Conservation (phyloP, 2,329 filamentous ascomycete genomes). For the Phaeosphaeriaceae sp. region DNA sequence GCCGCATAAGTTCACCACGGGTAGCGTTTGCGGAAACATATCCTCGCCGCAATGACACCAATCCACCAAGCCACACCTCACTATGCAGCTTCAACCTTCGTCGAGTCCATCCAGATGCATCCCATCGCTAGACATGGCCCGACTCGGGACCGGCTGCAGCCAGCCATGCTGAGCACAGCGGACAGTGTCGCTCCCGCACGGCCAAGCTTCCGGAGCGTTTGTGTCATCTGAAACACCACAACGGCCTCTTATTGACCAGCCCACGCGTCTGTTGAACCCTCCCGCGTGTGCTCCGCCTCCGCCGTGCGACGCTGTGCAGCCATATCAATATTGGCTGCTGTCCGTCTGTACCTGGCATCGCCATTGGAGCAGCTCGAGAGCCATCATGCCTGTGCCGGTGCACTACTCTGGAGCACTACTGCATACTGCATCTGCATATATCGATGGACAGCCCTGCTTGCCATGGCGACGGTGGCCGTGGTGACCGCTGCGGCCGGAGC, state of each 20-base stretch:
- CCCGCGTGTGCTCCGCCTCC: slow-evolving; percentile 38
- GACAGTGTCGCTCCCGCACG: slow-evolving; percentile 27
- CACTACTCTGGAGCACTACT: background rate
- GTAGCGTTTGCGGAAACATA: too few relatives aligned
- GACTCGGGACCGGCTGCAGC: slow-evolving; percentile 21
- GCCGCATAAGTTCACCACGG: too few relatives aligned
- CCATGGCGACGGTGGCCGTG: background rate
- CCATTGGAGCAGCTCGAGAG: background rate
- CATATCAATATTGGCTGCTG: slow-evolving; percentile 21
- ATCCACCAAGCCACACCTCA: too few relatives aligned
- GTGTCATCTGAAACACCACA: slow-evolving; percentile 29
- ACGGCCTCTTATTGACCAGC: slow-evolving; percentile 25
- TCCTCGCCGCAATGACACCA: too few relatives aligned
- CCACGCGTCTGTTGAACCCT: slow-evolving; percentile 39
- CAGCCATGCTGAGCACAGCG: slow-evolving; percentile 15
- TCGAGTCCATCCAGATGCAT: background rate
- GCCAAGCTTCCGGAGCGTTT: slow-evolving; percentile 23
- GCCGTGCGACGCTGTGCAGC: slow-evolving; percentile 28
- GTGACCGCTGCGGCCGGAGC: background rate
- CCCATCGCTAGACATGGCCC: slow-evolving; percentile 5
- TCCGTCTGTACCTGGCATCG: slow-evolving; percentile 7
- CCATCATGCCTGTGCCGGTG: background rate
- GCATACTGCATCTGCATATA: background rate
- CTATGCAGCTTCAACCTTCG: background rate
- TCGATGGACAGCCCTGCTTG: slow-evolving; percentile 1